Evolutionary conservation across 805 yeast genomes (phyloP).

Genomic region (Sugiyamaella chiloensis): DNA sequence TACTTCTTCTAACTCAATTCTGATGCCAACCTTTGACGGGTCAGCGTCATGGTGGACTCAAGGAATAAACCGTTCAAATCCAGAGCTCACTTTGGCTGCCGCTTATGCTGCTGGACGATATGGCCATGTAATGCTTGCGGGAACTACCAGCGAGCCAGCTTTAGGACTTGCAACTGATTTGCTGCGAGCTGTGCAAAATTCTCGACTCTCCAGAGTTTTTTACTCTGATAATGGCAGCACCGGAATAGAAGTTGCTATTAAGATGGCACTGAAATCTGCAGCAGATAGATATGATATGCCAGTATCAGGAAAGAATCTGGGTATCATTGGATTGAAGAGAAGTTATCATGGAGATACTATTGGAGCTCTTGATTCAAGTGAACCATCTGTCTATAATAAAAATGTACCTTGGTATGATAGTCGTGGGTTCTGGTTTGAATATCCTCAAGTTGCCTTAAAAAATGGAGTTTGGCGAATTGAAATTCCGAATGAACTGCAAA

Average conservation of each 20-base stretch:
- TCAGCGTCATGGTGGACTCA: slow-evolving; percentile 33
- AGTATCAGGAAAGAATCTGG: slow-evolving; percentile 14
- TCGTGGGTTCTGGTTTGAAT: slow-evolving; percentile 28
- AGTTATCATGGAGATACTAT: slow-evolving; percentile 30
- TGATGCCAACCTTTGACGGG: slow-evolving; percentile 24
- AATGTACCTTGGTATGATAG: slow-evolving; percentile 27
- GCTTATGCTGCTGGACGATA: slow-evolving; percentile 29
- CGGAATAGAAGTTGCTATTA: slow-evolving; percentile 29
- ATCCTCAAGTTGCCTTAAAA: slow-evolving; percentile 23
- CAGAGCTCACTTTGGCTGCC: slow-evolving; percentile 24
- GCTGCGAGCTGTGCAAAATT: slow-evolving; percentile 18
- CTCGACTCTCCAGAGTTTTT: slow-evolving; percentile 22
- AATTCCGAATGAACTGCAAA: slow-evolving; percentile 16
- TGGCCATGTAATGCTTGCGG: slow-evolving; percentile 29
- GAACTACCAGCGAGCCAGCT: slow-evolving; percentile 28
- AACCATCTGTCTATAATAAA: slow-evolving; percentile 26
- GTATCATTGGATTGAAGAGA: slow-evolving; percentile 25
- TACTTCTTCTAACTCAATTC: background rate
- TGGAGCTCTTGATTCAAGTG: slow-evolving; percentile 27
- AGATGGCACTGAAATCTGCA: slow-evolving; percentile 27
- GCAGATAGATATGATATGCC: slow-evolving; percentile 21
- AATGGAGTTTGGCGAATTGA: slow-evolving; percentile 24
- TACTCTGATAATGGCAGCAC: slow-evolving; percentile 31
- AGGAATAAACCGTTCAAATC: slow-evolving; percentile 27
- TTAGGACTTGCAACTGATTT: slow-evolving; percentile 22